Base-by-base conservation (phyloP, 176 grass and related monocot genomes). In the Oryza meyeriana region DNA sequence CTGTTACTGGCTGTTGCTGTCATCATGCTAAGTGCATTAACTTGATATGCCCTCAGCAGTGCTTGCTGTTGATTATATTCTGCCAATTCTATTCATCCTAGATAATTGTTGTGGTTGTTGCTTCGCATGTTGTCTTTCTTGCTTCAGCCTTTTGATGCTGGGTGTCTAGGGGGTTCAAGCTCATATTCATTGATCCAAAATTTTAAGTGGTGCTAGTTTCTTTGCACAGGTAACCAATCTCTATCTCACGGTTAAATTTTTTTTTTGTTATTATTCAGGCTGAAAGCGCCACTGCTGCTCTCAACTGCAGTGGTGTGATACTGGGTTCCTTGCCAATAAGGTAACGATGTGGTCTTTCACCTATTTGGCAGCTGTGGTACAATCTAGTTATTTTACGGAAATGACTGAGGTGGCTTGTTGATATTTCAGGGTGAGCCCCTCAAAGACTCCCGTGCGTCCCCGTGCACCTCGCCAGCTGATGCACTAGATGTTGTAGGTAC, bases 361-460 rank as follows among this genome's bases (percentile, higher is more conserved):
- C 22, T 10, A 50, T 24, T 28, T 73, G 42, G 31, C 6, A 85
- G 42, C n/a, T 55, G 58, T 4, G 63, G 29, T n/a, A 40, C 8
- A 30, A 38, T 12, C 18, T 40, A 6, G 36, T 76, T 57, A 31
- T 32, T 32, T 76, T 69, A 5, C 41, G 26, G 34, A 77, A 44
- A 83, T 68, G 34, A 79, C 28, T n/a, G 31, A 75, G 38, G 3
- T 10, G 18, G 29, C 22, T 61, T 73, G 22, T 16, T 52, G 24
- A 2, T 69, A 52, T 91, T 87, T 77, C 85, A 99, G 97, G 91
- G 97, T 99, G 63, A 99, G 97, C 87, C 97, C 97, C 1, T 99
- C 97, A 3, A 99, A 99, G 91, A 99, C 97, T 61, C 97, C 97
- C 12, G 97, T 99, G 80, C 93, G 97, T 40, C 97, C 97, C 18